Evolutionary conservation across 2,329 filamentous ascomycete species (phyloP).

Genomic region (Phialemonium atrogriseum): DNA sequence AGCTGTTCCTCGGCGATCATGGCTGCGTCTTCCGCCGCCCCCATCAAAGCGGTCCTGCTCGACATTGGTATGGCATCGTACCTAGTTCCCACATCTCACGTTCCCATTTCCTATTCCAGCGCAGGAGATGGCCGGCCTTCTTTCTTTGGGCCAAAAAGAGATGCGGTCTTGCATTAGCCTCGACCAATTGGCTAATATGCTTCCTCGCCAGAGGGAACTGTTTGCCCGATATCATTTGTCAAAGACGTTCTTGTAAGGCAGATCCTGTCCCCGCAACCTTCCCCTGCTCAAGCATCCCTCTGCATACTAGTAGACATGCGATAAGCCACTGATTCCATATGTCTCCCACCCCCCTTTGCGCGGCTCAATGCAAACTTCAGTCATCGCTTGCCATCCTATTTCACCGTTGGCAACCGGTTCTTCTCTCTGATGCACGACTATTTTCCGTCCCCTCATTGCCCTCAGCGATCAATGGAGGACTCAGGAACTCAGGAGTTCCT

Average conservation of each 20-base stretch:
- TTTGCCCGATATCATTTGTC: conserved; percentile 78
- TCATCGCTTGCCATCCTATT: no score
- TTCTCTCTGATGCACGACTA: no score
- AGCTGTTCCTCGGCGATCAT: conserved; percentile 15
- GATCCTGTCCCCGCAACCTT: no score
- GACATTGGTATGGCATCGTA: conserved; percentile 44
- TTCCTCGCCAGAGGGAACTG: conserved; percentile 59
- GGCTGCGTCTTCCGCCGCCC: conserved; percentile 19
- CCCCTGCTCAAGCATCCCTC: no score
- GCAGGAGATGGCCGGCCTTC: conserved; percentile 2
- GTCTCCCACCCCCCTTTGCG: no score
- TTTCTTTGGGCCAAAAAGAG: not conserved
- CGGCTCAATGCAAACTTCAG: no score
- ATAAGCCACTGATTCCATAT: no score
- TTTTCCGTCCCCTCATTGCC: no score
- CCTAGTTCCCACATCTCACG: not conserved
- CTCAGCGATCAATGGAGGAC: no score
- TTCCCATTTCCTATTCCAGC: conserved; percentile 4
- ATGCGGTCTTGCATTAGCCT: conserved; percentile 20
- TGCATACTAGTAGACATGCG: no score
- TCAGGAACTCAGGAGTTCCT: no score
- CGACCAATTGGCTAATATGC: conserved; percentile 27
- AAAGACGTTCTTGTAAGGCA: conserved; percentile 70
- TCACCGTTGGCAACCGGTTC: no score
- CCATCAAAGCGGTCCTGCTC: conserved; percentile 41